These are phyloP conservation scores for Lomentospora prolificans DNA, from an alignment of 2,329 filamentous ascomycete species.

Conservation along the genomic window DNA sequence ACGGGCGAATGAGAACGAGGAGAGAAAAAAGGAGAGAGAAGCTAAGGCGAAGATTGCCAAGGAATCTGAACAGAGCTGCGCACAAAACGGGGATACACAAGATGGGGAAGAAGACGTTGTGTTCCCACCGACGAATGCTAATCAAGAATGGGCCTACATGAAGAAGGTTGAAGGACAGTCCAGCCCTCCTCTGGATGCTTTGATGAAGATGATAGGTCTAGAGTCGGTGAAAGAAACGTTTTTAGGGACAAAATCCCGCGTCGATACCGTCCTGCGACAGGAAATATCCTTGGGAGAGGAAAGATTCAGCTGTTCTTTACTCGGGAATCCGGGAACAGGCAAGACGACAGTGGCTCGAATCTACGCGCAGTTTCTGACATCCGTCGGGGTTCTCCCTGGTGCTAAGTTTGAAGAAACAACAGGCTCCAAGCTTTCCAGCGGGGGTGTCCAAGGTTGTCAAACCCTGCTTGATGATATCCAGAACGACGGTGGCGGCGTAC, in stretches of 20 bases:
- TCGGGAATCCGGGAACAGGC: constrained; percentile 64
- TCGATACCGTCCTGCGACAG: constrained; percentile 53
- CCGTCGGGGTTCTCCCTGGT: constrained; percentile 53
- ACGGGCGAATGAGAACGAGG: constrained; percentile 7
- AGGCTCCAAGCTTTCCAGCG: constrained; percentile 50
- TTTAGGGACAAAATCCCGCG: constrained; percentile 49
- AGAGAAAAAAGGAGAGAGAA: constrained; percentile 7
- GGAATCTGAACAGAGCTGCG: not conserved
- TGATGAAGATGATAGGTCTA: constrained; percentile 64
- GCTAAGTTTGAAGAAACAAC: constrained; percentile 54
- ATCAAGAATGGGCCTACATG: constrained; percentile 46
- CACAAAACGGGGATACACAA: not conserved
- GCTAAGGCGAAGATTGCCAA: not conserved
- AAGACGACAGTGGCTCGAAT: constrained; percentile 69
- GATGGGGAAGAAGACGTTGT: not conserved
- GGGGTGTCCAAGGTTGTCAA: constrained; percentile 47
- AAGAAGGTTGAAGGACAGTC: constrained; percentile 41
- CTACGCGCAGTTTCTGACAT: constrained; percentile 56
- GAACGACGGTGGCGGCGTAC: constrained; percentile 43
- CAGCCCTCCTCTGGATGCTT: constrained; percentile 45
- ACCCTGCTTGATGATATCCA: constrained; percentile 36
- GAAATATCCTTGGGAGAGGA: constrained; percentile 43
- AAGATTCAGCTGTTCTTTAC: constrained; percentile 41
- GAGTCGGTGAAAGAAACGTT: constrained; percentile 59
- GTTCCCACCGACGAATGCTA: not conserved